Evolutionary conservation across 73 alveolate genomes (phyloP).

Genomic region (Diophrys appendiculata): DNA sequence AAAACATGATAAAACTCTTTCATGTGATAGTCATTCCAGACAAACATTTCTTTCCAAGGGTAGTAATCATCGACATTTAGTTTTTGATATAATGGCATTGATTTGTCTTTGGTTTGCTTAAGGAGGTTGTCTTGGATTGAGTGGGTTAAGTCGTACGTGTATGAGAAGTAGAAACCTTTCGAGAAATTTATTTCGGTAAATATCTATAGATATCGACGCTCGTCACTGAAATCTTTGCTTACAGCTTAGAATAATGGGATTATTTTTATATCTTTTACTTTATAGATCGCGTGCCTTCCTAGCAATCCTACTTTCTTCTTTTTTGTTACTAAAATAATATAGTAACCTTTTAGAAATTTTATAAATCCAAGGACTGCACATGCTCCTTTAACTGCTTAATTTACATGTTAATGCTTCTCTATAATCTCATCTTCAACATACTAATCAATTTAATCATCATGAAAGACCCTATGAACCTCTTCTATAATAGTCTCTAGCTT

Average conservation of each 20-base stretch:
- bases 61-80: constrained; percentile 10
- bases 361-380: constrained; percentile 59
- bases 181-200: constrained; percentile 57
- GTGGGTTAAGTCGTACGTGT: constrained; percentile 79
- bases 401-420: constrained; percentile 5
- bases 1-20: constrained; percentile 15
- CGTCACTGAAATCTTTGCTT: constrained; percentile 22
- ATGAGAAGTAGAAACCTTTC: constrained; percentile 75
- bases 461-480: constrained; percentile 20
- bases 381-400: constrained; percentile 25
- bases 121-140: constrained; percentile 65
- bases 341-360: constrained; percentile 61
- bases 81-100: neutral
- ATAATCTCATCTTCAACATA: constrained; percentile 2
- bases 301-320: constrained; percentile 50
- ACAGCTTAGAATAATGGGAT: constrained; percentile 21
- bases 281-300: constrained; percentile 56
- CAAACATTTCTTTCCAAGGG: constrained; percentile 57
- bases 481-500: constrained; percentile 41
- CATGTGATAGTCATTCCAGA: constrained; percentile 13
- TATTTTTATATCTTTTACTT: constrained; percentile 55
- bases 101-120: constrained; percentile 5
- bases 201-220: constrained; percentile 55
- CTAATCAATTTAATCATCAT: constrained; percentile 34
- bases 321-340: constrained; percentile 46